These are phyloP conservation scores for Stagonosporopsis vannaccii DNA, from an alignment of 2,329 filamentous ascomycete genomes.

Conservation along the genomic window DNA sequence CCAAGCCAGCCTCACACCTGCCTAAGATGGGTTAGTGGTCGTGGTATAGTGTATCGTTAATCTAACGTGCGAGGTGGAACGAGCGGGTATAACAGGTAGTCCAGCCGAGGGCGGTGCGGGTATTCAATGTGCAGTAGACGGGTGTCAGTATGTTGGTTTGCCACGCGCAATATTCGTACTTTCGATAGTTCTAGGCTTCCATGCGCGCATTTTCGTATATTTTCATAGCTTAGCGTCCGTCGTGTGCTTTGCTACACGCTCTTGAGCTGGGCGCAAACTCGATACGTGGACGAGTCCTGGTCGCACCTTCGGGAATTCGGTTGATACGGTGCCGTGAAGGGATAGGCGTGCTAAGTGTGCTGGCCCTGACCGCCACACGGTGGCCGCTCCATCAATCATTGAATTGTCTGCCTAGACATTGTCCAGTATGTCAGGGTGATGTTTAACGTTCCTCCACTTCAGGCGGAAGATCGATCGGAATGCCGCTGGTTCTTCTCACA, in stretches of 20 bases:
- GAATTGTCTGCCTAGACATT: not conserved
- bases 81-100: slow-evolving; percentile 1
- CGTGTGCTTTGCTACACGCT: not conserved
- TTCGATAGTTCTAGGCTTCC: not conserved
- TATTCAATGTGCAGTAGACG: not conserved
- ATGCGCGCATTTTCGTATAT: not conserved
- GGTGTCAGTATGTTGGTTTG: not conserved
- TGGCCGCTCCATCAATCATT: not conserved
- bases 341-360: not conserved
- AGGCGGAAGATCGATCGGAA: not conserved
- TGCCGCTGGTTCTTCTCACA: not conserved
- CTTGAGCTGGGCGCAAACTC: not conserved
- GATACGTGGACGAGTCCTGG: not conserved
- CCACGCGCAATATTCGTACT: not conserved
- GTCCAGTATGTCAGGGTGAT: not conserved
- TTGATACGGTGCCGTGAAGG: not conserved
- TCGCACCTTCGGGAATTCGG: not conserved
- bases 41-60: slow-evolving; percentile 1
- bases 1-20: slow-evolving; percentile 6
- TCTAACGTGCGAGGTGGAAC: slow-evolving; percentile 2
- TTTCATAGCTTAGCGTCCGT: not conserved
- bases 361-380: no score
- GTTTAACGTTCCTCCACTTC: not conserved
- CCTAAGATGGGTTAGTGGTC: not conserved
- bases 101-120: not conserved